phyloP scores from a whole-genome alignment of 495 filamentous ascomycete species.

The Tuber umbilicatum region DNA sequence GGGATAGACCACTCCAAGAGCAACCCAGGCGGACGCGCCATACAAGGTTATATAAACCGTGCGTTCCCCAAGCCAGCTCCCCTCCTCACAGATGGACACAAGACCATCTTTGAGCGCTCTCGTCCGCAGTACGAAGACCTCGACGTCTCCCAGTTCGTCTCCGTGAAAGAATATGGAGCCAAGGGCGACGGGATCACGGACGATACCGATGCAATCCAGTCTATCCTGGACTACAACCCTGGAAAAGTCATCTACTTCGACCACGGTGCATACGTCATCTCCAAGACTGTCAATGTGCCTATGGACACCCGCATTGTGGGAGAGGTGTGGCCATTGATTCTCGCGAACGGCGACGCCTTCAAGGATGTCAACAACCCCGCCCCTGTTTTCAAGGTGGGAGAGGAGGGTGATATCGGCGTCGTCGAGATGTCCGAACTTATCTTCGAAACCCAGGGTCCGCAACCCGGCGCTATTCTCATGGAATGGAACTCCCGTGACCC shows the following conservation, averaged over 20 bases:
- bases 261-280: constrained; percentile 81
- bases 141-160: constrained; percentile 57
- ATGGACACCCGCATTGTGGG: constrained; percentile 75
- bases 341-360: constrained; percentile 71
- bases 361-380: constrained; percentile 61
- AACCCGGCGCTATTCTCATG: constrained; percentile 80
- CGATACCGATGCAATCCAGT: constrained; percentile 66
- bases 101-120: constrained; percentile 56
- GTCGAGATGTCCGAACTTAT: constrained; percentile 82
- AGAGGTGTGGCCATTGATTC: constrained; percentile 83
- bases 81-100: constrained; percentile 48
- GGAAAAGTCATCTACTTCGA: constrained; percentile 80
- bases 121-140: constrained; percentile 69
- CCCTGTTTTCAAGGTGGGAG: constrained; percentile 69
- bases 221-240: constrained; percentile 53
- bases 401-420: constrained; percentile 66
- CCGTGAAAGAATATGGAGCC: constrained; percentile 68
- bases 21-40: constrained; percentile 45
- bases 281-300: constrained; percentile 75
- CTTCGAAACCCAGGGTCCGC: constrained; percentile 67
- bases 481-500: constrained; percentile 74
- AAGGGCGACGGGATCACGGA: constrained; percentile 69
- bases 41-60: constrained; percentile 50
- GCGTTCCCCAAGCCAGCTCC: constrained; percentile 52
- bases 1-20: constrained; percentile 58